Base-by-base conservation (phyloP, 768 basidiomycete species). In the Boletus rufocinnamomeus region DNA sequence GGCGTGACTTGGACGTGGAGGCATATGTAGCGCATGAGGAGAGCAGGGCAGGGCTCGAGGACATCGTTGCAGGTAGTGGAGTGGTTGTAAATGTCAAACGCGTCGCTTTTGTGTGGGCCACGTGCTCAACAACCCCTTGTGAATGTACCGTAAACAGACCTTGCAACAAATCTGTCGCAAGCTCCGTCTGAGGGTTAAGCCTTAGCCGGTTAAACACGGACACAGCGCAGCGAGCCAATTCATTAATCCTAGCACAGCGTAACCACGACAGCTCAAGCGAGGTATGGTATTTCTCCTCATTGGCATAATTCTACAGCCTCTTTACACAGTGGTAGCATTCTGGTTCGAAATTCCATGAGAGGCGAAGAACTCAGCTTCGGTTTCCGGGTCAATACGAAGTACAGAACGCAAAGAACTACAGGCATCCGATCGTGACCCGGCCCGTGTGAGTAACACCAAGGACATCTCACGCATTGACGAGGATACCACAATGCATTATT, bases 1-100 rank as follows among this genome's bases (percentile, higher is more conserved):
- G 77, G 9, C 91, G 85, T 25, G 81, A 66, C 11, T 66, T 72
- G 17, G 75, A 70, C 3, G 66, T 74, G 11, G 69, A 65, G 14
- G 63, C 60, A 16, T 72, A 74, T 21, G 66, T 67, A 53, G 70
- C 54, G 14, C 69, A 68, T 2, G 68, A 62, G 53, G 72, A 54
- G 14, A 75, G 62, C 17, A 35, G 47, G 16, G 54, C 34, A 30
- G 56, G 40, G 4, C 48, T 45, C 32, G 66, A 58, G 25, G 65
- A 65, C 67, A 73, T 72, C 41, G 23, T 37, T 44, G 60, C 30
- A 52, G 40, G 30, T 1, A 19, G n/a, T 43, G 8, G 11, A 37
- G 17, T 41, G 21, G 28, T 27, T 4, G 27, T 27, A 32, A 17
- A 19, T 2, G 5, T 21, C 47, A 28, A 23, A 38, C 49, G 64